Evolutionary conservation across 1,139 yeast species (phyloP).

Genomic region (Ashbya aceris): DNA sequence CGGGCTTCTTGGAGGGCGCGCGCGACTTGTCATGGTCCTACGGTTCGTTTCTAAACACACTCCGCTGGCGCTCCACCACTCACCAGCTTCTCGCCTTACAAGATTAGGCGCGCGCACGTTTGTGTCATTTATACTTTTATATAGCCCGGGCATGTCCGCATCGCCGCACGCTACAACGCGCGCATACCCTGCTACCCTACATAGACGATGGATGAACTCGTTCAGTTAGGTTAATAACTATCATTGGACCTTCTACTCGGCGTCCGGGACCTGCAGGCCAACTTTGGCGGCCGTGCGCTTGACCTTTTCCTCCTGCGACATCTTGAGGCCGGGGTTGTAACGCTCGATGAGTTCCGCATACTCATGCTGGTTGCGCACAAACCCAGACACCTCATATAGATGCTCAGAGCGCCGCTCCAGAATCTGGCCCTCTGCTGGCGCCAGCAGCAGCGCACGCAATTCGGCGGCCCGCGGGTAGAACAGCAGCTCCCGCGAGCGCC

Average conservation of each 20-base stretch:
- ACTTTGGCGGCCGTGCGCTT: slow-evolving; percentile 75
- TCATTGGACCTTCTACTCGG: too few species aligned
- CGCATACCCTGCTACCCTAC: too few species aligned
- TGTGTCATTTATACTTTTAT: too few species aligned
- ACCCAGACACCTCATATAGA: slow-evolving; percentile 35
- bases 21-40: slow-evolving; percentile 85
- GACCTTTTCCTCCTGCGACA: slow-evolving; percentile 71
- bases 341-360: slow-evolving; percentile 74
- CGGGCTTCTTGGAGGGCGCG: slow-evolving; percentile 87
- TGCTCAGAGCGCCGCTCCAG: slow-evolving; percentile 18
- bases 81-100: too few species aligned
- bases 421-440: slow-evolving; percentile 7
- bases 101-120: too few species aligned
- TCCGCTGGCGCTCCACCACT: slow-evolving; percentile 43
- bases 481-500: slow-evolving; percentile 12
- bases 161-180: too few species aligned
- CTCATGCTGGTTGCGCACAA: slow-evolving; percentile 61
- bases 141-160: too few species aligned
- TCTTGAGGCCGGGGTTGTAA: slow-evolving; percentile 75
- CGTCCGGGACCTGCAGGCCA: slow-evolving; percentile 57
- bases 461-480: slow-evolving; percentile 13
- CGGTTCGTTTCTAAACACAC: slow-evolving; percentile 65
- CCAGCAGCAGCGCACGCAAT: slow-evolving; percentile 11
- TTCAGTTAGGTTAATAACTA: too few species aligned
- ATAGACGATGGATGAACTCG: too few species aligned